Percentiles rank a stretch among this genome's conserved stretches.
phyloP scores from a whole-genome alignment of 768 basidiomycete genomes.

The Trametes villosa region DNA sequence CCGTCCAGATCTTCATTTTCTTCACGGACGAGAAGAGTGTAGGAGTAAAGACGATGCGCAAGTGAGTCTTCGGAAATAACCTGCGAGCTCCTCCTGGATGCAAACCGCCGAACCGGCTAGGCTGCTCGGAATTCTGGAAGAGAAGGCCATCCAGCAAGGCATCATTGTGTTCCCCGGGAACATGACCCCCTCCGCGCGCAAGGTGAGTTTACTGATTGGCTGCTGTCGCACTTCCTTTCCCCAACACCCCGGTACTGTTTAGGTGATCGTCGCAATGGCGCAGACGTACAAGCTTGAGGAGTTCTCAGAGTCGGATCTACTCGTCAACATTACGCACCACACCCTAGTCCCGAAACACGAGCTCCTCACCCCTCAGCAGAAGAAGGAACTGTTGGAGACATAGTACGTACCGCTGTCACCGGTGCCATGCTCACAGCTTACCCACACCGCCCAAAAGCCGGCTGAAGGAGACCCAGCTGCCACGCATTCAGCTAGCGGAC shows the following conservation, averaged over 20 bases:
- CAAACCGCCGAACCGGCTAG: constrained; percentile 44
- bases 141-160: constrained; percentile 86
- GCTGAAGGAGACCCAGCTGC: constrained; percentile 95
- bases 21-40: constrained; percentile 97
- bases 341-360: constrained; percentile 93
- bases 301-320: constrained; percentile 93
- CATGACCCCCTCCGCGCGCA: constrained; percentile 96
- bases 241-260: constrained; percentile 4
- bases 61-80: constrained; percentile 56
- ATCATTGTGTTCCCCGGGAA: constrained; percentile 95
- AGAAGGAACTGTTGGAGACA: constrained; percentile 82
- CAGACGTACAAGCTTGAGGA: constrained; percentile 88
- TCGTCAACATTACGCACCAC: constrained; percentile 98
- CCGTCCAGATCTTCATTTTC: constrained; percentile 89
- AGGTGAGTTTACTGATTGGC: constrained; percentile 50
- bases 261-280: constrained; percentile 94
- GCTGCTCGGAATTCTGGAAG: constrained; percentile 87
- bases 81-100: neutral
- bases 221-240: neutral
- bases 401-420: constrained; percentile 68
- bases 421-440: constrained; percentile 10
- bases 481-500: constrained; percentile 94
- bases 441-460: constrained; percentile 59
- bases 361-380: constrained; percentile 83
- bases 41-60: constrained; percentile 97